Evolutionary conservation across 2,329 filamentous ascomycete genomes (phyloP), one percentile per base, ranked within the genome.

Genomic region (Ceratocystiopsis brevicomis): DNA sequence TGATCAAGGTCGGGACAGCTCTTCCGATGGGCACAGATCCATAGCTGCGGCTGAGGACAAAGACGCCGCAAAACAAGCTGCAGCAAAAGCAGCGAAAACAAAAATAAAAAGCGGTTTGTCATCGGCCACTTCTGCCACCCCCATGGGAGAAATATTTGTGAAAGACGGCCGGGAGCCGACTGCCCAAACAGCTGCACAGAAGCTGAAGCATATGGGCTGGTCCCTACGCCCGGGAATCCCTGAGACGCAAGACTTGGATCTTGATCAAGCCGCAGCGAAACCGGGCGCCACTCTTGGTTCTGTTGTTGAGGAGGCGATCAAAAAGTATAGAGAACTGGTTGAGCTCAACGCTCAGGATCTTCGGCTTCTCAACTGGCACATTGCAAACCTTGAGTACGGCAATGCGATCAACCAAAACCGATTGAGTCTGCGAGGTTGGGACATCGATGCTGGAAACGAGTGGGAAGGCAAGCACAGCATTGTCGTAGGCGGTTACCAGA

Each of bases 311-410:
- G 78, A 86, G 50, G 84, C 86, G n/a, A 78, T 98, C 47, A 71
- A 71, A 16, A 87, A 96, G 57, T 98, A 94, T 57, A 79, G 82
- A 53, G 68, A 72, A 32, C 71, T 98, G 40, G 70, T 96, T 25
- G 79, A 93, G 46, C 63, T 98, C 42, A 83, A 77, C 14, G 73
- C 87, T 1, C 82, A 85, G 55, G 90, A 98, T 54, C 78, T 93
- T 59, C 76, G 90, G 39, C 67, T 98, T 15, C 71, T 96, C 54
- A 98, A 95, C 55, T 98, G 90, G 90, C 92, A 98, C 59, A 81
- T 95, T 58, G 92, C 92, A 50, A 98, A 98, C 56, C 69, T 98
- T 14, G 90, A 98, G 59, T 98, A 98, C 56, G 92, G 88, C 49
- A 98, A 96, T 58, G 90, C 90, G 2, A 83, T 78, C 2, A 92